Base-by-base conservation (phyloP, 768 basidiomycete species). In the Agrocybe chaxingu region DNA sequence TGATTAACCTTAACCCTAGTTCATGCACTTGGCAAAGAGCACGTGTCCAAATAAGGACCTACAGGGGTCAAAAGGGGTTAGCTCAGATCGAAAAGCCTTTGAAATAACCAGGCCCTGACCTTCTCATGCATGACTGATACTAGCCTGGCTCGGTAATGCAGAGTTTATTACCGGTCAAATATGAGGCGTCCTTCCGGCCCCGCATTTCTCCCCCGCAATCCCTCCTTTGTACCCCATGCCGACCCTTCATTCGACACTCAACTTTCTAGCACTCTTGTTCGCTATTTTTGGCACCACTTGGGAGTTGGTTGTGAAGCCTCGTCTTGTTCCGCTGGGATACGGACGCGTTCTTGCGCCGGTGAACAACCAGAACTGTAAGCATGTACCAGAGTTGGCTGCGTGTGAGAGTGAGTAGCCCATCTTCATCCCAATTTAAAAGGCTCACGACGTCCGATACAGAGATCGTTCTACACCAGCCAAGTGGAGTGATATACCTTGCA, bases 401-500 rank as follows among this genome's bases (percentile, higher is more conserved):
- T 88, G 86, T 56, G 85, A 88, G 68, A 86, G 86, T 85, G 57
- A 19, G 76, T 63, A 4, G 9, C 41, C 42, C 10, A 45, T n/a
- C 24, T 41, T 40, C 42, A 10, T 36, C 31, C 7, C 10, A 36
- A 30, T 11, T 7, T 19, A 2, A 41, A 24, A 19, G 47, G 18
- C 33, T 13, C 10, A 46, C 31, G 30, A 32, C n/a, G 19, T 29
- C 11, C 38, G 46, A 19, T 18, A 6, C 54, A 87, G 84, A 86
- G 60, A 61, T 79, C 29, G 73, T 82, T 3, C 66, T 85, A n/a
- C 83, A 85, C 49, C 71, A 77, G 41, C 71, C 79, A 0, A 73
- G 73, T 1, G 84, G 84, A 24, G 56, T 80, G 16, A 42, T 87
- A 9, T 87, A 81, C 57, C 73, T 85, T 7, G 83, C 85, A 8